Evolutionary conservation across 2,329 filamentous ascomycete species (phyloP).

Genomic region (Botrytis byssoidea): DNA sequence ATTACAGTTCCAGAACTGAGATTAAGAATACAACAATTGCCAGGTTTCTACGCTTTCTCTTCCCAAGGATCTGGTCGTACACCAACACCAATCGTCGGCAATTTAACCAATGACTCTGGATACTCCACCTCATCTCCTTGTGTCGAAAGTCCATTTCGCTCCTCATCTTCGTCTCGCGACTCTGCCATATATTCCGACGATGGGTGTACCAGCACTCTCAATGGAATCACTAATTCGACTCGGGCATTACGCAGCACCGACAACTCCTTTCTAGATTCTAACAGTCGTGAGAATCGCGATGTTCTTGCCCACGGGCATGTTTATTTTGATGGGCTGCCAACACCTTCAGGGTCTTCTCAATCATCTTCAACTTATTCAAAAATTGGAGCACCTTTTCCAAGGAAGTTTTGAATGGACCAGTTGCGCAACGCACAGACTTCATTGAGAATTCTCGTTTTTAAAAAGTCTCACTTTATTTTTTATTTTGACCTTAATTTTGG

Average conservation of each 20-base stretch:
- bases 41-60: constrained; percentile 26
- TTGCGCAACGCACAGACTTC: background rate
- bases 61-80: background rate
- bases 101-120: constrained; percentile 12
- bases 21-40: constrained; percentile 70
- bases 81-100: background rate
- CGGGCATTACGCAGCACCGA: background rate
- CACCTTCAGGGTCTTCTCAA: background rate
- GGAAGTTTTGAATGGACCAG: background rate
- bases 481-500: background rate
- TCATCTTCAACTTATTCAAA: background rate
- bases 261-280: background rate
- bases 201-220: background rate
- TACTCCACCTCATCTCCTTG: background rate
- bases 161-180: constrained; percentile 10
- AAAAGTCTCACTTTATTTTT: constrained; percentile 1
- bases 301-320: background rate
- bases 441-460: background rate
- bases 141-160: background rate
- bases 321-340: constrained; percentile 1
- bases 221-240: background rate
- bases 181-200: constrained; percentile 1
- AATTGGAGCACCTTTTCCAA: background rate
- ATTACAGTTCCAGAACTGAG: constrained; percentile 80
- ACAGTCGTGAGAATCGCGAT: background rate